Base-by-base conservation (phyloP, 2,329 filamentous ascomycete genomes). In the Neophaeococcomyces mojaviensis region DNA sequence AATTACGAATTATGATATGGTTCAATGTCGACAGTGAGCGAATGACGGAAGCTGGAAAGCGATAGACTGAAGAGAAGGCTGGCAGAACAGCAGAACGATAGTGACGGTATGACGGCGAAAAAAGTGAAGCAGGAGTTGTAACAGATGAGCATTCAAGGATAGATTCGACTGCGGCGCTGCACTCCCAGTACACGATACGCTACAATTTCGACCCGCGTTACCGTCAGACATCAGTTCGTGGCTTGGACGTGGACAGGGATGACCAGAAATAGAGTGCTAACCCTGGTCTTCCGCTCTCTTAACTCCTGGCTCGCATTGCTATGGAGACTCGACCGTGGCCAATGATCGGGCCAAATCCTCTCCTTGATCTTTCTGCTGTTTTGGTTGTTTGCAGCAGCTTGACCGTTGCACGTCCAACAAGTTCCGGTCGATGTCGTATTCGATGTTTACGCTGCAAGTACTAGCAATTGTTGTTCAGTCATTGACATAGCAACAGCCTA, bases 391-490 rank as follows among this genome's bases (percentile, higher is more conserved):
- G 26, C 30, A 26, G 28, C 15, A 13, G 19, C 12, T 30, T 24
- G n/a, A 20, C 32, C 31, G 32, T 44, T 37, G 41, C 36, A 37
- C 41, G 33, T 44, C 32, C 41, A 44, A 44, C 41, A 6, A 28
- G 20, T n/a, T 24, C 26, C 24, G 19, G 16, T 12, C 8, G n/a
- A 34, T 7, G 20, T 43, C 30, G 31, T 22, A 15, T 16, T 41
- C 19, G 39, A 32, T 12, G n/a, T 4, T 12, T 38, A n/a, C 24
- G 35, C 16, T 38, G 6, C 24, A 20, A 38, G 18, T 9, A 15
- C 9, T 6, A 10, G 35, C 13, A 38, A 20, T 18, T 5, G 18
- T 6, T 12, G 12, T 9, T 37, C 35, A 16, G 35, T 37, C 10
- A 12, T 20, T 12, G 16, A 16, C 16, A 37, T 20, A 5, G 16